Percentiles rank a stretch among this genome's conserved stretches.
Evolutionary conservation across 352 stramenopile species (phyloP).

Genomic region (Globisporangium polare): DNA sequence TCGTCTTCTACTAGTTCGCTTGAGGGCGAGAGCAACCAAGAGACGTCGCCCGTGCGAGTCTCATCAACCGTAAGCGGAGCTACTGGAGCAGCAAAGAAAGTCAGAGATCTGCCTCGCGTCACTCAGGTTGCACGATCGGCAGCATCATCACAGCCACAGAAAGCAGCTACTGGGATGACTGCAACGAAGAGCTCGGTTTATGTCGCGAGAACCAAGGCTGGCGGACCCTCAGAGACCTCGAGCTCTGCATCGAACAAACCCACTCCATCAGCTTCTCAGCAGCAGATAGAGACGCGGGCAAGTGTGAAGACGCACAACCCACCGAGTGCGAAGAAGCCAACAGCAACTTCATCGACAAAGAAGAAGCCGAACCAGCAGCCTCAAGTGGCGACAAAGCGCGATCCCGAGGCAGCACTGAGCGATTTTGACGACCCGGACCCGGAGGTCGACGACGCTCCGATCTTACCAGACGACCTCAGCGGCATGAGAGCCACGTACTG

Average conservation of each 20-base stretch:
- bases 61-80: too few species aligned
- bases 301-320: neutral
- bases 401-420: conserved; percentile 16
- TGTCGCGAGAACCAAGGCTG: neutral
- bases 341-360: neutral
- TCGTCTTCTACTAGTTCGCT: neutral
- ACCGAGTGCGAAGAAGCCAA: neutral
- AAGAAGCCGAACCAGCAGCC: neutral
- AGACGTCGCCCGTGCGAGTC: conserved; percentile 18
- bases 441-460: conserved; percentile 48
- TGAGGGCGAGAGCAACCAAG: conserved; percentile 24
- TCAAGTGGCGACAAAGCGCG: neutral
- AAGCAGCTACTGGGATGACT: neutral
- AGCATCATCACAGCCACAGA: neutral
- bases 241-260: neutral
- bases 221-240: neutral
- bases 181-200: neutral
- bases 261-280: neutral
- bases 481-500: conserved; percentile 13
- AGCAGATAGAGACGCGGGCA: neutral
- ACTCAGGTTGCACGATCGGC: conserved; percentile 6
- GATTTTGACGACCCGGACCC: conserved; percentile 68
- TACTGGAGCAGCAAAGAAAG: neutral
- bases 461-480: conserved; percentile 37
- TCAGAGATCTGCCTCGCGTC: neutral